Conservation (phyloP, 495 filamentous ascomycete species). For the Podospora sp. region DNA sequence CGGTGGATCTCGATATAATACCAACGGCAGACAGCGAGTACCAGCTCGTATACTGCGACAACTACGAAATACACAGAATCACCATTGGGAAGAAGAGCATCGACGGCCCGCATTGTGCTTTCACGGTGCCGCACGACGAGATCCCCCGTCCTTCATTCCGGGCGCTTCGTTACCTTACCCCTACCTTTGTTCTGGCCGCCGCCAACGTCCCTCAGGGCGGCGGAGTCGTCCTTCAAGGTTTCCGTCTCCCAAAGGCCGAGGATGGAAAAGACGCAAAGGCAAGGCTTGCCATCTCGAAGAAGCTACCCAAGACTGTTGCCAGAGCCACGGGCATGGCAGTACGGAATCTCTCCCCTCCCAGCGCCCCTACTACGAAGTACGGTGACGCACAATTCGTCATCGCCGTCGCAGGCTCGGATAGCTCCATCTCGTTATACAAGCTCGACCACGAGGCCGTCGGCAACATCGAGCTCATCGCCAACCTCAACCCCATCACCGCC, state of each 20-base stretch:
- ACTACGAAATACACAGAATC: conserved; percentile 67
- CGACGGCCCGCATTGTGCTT: conserved; percentile 60
- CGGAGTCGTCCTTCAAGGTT: conserved; percentile 55
- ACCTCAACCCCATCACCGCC: conserved; percentile 63
- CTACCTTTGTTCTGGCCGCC: conserved; percentile 71
- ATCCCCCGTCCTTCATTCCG: conserved; percentile 60
- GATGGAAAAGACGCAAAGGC: conserved; percentile 41
- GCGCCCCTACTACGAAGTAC: conserved; percentile 45
- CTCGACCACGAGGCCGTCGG: conserved; percentile 58
- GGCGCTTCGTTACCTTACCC: conserved; percentile 73
- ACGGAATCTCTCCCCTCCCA: conserved; percentile 60
- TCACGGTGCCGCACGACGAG: conserved; percentile 58
- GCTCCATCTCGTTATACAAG: conserved; percentile 75
- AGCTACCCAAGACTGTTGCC: conserved; percentile 46
- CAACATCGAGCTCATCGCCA: conserved; percentile 53
- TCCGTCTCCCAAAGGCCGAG: conserved; percentile 45
- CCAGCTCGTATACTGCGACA: conserved; percentile 78
- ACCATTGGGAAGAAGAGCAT: conserved; percentile 53
- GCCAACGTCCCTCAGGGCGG: conserved; percentile 51
- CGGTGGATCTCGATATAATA: conserved; percentile 78
- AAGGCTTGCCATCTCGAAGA: conserved; percentile 43
- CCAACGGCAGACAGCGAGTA: conserved; percentile 62
- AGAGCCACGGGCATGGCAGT: conserved; percentile 74
- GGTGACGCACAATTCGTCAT: conserved; percentile 73
- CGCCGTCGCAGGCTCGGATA: conserved; percentile 81